These are phyloP conservation scores for Entonaema liquescens DNA, from an alignment of 495 filamentous ascomycete genomes.

Conservation along the genomic window DNA sequence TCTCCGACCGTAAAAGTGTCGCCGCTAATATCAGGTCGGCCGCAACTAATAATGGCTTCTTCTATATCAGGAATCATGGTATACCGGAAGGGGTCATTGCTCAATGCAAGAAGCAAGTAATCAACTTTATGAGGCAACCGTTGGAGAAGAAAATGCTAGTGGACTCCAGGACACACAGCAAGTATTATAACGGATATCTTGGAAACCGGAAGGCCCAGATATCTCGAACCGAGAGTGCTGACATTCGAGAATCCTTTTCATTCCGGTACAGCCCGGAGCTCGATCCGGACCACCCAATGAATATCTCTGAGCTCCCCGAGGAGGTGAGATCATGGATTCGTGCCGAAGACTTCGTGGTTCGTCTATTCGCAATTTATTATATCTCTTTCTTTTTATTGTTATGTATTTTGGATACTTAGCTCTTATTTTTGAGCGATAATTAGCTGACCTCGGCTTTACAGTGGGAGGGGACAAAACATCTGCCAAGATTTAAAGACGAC, in stretches of 20 bases:
- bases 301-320: slow-evolving; percentile 46
- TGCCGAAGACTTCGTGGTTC: slow-evolving; percentile 53
- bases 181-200: slow-evolving; percentile 46
- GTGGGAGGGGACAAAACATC: slow-evolving; percentile 59
- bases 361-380: slow-evolving; percentile 10
- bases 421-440: not conserved
- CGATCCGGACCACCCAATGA: slow-evolving; percentile 54
- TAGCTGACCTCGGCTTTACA: slow-evolving; percentile 24
- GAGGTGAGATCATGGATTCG: slow-evolving; percentile 52
- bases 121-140: slow-evolving; percentile 59
- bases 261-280: slow-evolving; percentile 57
- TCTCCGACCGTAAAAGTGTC: slow-evolving; percentile 51
- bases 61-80: slow-evolving; percentile 65
- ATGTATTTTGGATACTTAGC: too few relatives aligned
- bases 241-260: slow-evolving; percentile 55
- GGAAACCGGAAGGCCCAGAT: slow-evolving; percentile 42
- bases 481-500: slow-evolving; percentile 58
- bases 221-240: slow-evolving; percentile 49
- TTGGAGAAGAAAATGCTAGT: slow-evolving; percentile 54
- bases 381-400: not conserved
- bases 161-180: slow-evolving; percentile 42
- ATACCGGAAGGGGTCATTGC: slow-evolving; percentile 57
- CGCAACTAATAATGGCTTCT: slow-evolving; percentile 61
- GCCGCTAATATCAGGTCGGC: slow-evolving; percentile 54
- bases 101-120: slow-evolving; percentile 52